Evolutionary conservation across 2,329 filamentous ascomycete species (phyloP).

Genomic region (Botryotinia globosa): DNA sequence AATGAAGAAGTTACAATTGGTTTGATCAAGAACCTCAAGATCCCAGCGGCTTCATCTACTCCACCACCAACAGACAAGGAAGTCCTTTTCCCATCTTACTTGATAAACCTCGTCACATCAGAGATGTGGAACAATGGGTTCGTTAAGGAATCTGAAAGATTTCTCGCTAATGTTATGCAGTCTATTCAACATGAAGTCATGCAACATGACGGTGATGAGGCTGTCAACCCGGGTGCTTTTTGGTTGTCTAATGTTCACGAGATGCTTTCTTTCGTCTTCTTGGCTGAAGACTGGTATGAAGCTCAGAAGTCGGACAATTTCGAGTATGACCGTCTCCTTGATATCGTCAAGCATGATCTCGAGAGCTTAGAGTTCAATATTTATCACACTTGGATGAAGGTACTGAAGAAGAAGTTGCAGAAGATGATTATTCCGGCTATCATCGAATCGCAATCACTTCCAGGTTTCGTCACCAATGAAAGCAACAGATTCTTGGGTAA

Average conservation of each 20-base stretch:
- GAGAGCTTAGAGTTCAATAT: conserved; percentile 99
- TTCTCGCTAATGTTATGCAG: conserved; percentile 99
- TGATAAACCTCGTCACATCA: conserved; percentile 97
- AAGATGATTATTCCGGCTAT: conserved; percentile 99
- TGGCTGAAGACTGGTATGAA: conserved; percentile 99
- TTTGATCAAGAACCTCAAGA: conserved; percentile 93
- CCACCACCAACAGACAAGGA: conserved; percentile 97
- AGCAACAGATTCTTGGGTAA: conserved; percentile 98
- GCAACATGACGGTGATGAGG: conserved; percentile 96
- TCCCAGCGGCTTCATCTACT: conserved; percentile 80
- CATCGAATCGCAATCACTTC: conserved; percentile 96
- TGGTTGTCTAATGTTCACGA: conserved; percentile 99
- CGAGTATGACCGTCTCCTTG: conserved; percentile 93
- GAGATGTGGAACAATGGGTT: conserved; percentile 99
- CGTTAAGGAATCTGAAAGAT: conserved; percentile 98
- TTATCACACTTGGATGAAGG: conserved; percentile 99
- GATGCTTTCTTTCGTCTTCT: conserved; percentile 99
- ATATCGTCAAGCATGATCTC: conserved; percentile 98
- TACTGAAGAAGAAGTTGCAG: conserved; percentile 96
- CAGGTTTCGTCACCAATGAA: conserved; percentile 97
- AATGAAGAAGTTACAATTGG: conserved; percentile 98
- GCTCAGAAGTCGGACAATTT: conserved; percentile 99
- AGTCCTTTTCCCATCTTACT: conserved; percentile 95
- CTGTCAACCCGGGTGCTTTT: conserved; percentile 95
- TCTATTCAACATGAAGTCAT: conserved; percentile 99